phyloP scores from a whole-genome alignment of 1,284 basidiomycete genomes.

The Pseudozyma sp. region DNA sequence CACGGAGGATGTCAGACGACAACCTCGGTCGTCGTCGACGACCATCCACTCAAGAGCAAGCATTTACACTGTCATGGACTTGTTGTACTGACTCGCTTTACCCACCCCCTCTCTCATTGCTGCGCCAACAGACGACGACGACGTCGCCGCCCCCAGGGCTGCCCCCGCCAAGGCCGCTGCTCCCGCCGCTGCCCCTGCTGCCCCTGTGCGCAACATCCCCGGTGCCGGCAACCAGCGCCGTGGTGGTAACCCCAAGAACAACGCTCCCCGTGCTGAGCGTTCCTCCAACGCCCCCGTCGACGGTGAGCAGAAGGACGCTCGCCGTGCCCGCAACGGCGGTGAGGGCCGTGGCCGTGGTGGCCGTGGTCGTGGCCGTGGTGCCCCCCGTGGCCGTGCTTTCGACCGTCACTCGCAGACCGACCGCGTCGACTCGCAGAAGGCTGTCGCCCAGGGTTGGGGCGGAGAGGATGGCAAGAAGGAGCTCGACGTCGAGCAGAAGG shows the following conservation, averaged over 20 bases:
- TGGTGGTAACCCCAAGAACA: slow-evolving; percentile 45
- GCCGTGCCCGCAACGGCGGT: slow-evolving; percentile 38
- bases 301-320: slow-evolving; percentile 50
- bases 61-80: not conserved
- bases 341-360: slow-evolving; percentile 70
- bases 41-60: no score
- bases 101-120: not conserved
- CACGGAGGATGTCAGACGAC: no score
- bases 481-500: slow-evolving; percentile 80
- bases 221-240: slow-evolving; percentile 58
- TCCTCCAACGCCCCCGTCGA: slow-evolving; percentile 44
- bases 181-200: slow-evolving; percentile 48
- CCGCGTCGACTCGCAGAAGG: slow-evolving; percentile 85
- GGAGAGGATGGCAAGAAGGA: slow-evolving; percentile 84
- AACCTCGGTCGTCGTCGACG: no score
- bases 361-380: slow-evolving; percentile 73
- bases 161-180: slow-evolving; percentile 62
- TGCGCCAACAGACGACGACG: slow-evolving; percentile 54
- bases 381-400: slow-evolving; percentile 76
- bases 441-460: slow-evolving; percentile 90
- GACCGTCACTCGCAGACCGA: slow-evolving; percentile 86
- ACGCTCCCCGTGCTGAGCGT: slow-evolving; percentile 47
- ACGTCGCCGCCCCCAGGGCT: slow-evolving; percentile 50
- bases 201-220: slow-evolving; percentile 56
- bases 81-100: slow-evolving; percentile 7